These are phyloP conservation scores for Colletotrichum falcatum DNA, from an alignment of 2,329 filamentous ascomycete species.

Conservation along the genomic window DNA sequence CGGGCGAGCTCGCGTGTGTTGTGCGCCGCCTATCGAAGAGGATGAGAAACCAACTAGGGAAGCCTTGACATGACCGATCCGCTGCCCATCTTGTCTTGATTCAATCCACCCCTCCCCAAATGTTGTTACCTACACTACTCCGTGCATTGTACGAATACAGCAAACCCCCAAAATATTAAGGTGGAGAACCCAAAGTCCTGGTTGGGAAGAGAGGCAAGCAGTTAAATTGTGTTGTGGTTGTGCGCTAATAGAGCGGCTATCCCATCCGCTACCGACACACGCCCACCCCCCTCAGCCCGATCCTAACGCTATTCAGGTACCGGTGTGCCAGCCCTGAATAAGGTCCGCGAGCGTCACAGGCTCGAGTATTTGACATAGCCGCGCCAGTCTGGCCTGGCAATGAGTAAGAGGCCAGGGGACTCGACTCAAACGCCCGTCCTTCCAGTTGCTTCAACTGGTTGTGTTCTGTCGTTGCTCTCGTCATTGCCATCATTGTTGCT, in stretches of 20 bases:
- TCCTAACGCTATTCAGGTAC: constrained; percentile 34
- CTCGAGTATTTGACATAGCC: constrained; percentile 32
- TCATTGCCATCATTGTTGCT: background rate
- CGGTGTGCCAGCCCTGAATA: constrained; percentile 22
- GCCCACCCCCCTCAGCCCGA: constrained; percentile 37
- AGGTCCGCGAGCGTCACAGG: constrained; percentile 36
- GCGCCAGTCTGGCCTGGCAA: constrained; percentile 27
- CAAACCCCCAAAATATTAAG: constrained; percentile 34
- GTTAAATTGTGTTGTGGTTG: constrained; percentile 28
- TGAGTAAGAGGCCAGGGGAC: constrained; percentile 27
- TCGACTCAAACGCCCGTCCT: constrained; percentile 36
- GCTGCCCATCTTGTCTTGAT: constrained; percentile 25
- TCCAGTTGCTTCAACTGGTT: background rate
- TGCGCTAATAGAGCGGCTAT: constrained; percentile 39
- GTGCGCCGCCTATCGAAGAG: constrained; percentile 9
- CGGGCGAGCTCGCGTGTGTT: constrained; percentile 6
- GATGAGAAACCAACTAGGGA: constrained; percentile 20
- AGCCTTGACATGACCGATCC: background rate
- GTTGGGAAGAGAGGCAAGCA: constrained; percentile 15
- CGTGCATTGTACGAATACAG: constrained; percentile 5
- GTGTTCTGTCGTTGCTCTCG: background rate
- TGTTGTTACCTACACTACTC: no score
- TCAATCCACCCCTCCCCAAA: constrained; percentile 19
- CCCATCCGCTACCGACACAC: constrained; percentile 39
- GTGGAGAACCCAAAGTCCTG: constrained; percentile 32